Percentiles rank a stretch among this genome's conserved stretches.
phyloP scores from a whole-genome alignment of 2,329 filamentous ascomycete species.

The Orbilia javanica region DNA sequence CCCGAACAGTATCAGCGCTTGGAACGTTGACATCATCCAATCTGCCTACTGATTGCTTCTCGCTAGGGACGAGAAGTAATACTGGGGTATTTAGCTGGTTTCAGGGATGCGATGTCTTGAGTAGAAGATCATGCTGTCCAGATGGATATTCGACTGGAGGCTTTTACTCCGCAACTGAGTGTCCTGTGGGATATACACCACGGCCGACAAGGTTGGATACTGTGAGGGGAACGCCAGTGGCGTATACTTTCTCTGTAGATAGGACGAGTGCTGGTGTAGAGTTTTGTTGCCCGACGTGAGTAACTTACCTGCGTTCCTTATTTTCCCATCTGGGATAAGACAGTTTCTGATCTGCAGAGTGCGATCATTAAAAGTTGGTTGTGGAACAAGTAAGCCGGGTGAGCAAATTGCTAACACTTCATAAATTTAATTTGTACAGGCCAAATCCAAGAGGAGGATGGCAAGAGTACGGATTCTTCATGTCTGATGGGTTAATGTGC shows the following conservation, averaged over 20 bases:
- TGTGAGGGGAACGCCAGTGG: not conserved
- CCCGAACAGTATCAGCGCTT: not conserved
- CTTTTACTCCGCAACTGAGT: constrained; percentile 6
- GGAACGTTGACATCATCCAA: not conserved
- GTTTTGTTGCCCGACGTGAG: constrained; percentile 12
- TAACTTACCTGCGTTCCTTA: not conserved
- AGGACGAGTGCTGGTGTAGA: not conserved
- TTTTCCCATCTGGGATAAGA: not conserved
- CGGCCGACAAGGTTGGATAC: constrained; percentile 3
- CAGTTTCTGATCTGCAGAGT: too few relatives aligned
- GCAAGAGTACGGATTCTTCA: constrained; percentile 5
- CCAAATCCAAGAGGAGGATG: not conserved
- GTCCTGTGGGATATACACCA: constrained; percentile 10
- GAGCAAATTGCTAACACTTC: not conserved
- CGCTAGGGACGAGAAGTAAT: not conserved
- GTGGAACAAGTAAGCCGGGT: not conserved
- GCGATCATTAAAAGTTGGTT: not conserved
- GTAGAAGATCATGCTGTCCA: not conserved
- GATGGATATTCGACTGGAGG: not conserved
- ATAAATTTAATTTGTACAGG: not conserved
- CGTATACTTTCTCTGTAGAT: not conserved
- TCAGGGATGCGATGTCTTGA: constrained; percentile 2
- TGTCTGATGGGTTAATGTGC: constrained; percentile 7
- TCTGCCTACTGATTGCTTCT: constrained; percentile 4
- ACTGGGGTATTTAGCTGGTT: not conserved